Conservation (phyloP, 208 protist species). For the Trypanosoma congolense region DNA sequence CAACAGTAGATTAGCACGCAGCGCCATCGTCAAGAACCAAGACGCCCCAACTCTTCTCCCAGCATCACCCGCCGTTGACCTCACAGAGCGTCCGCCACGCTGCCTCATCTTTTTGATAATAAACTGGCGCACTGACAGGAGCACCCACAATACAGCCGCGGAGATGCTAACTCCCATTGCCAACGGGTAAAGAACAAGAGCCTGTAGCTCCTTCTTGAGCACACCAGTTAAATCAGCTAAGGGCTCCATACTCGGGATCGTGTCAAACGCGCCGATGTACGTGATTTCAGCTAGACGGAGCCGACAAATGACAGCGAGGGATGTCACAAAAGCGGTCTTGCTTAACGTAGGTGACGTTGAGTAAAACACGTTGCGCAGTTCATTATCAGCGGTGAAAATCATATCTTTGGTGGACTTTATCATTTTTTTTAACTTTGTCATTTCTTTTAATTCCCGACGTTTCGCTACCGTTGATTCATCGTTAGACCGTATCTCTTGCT, state of each 20-base stretch:
- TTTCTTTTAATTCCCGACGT: conserved; percentile 45
- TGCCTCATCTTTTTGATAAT: conserved; percentile 7
- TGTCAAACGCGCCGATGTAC: conserved; percentile 6
- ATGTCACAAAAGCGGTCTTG: conserved; percentile 28
- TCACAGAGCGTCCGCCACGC: too few species aligned
- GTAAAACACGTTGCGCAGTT: conserved; percentile 6
- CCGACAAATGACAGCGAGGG: conserved; percentile 42
- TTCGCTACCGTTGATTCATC: conserved; percentile 59
- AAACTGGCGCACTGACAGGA: conserved; percentile 11
- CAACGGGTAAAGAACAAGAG: conserved; percentile 10
- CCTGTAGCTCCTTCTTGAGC: conserved; percentile 7
- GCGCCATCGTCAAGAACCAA: not conserved
- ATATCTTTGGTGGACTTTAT: conserved; percentile 24
- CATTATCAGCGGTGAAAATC: conserved; percentile 5
- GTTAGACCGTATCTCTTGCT: conserved; percentile 34
- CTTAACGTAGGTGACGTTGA: conserved; percentile 8
- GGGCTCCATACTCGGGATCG: conserved; percentile 1
- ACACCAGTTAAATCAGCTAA: conserved; percentile 11
- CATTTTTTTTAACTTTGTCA: conserved; percentile 26
- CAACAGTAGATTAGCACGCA: conserved; percentile 16
- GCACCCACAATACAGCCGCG: conserved; percentile 7
- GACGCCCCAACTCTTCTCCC: not conserved
- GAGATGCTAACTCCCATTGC: not conserved
- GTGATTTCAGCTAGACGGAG: conserved; percentile 31
- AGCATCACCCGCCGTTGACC: not conserved